phyloP scores from a whole-genome alignment of 2,329 filamentous ascomycete species.

The Trichoderma afroharzianum region DNA sequence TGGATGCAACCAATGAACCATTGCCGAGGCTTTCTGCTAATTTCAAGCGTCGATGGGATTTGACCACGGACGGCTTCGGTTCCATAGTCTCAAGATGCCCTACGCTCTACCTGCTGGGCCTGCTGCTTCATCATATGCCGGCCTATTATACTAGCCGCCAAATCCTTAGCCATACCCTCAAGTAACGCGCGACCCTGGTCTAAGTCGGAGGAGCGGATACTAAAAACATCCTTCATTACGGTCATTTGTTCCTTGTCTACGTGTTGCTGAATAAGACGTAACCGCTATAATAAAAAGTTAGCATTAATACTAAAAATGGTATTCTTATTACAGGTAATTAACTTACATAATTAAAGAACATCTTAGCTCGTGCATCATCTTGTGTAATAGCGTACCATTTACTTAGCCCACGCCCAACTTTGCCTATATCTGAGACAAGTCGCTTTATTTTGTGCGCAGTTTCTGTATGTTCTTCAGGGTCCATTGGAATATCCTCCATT shows the following conservation, averaged over 20 bases:
- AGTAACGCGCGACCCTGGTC: slow-evolving; percentile 47
- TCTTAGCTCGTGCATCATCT: slow-evolving; percentile 48
- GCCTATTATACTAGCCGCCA: slow-evolving; percentile 12
- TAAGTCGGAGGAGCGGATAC: slow-evolving; percentile 49
- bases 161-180: slow-evolving; percentile 50
- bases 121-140: too few species aligned
- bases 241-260: slow-evolving; percentile 45
- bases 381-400: slow-evolving; percentile 47
- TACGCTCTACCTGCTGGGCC: too few species aligned
- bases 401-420: slow-evolving; percentile 43
- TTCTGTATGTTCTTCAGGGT: slow-evolving; percentile 42
- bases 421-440: slow-evolving; percentile 41
- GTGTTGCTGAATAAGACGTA: slow-evolving; percentile 53
- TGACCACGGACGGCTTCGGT: too few species aligned
- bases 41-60: too few species aligned
- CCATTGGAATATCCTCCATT: slow-evolving; percentile 45
- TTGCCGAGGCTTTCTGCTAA: too few species aligned
- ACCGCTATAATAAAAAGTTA: slow-evolving; percentile 43
- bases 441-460: slow-evolving; percentile 41
- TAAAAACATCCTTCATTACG: slow-evolving; percentile 46
- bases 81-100: too few species aligned
- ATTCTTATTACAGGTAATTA: too few species aligned
- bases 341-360: slow-evolving; percentile 53
- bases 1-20: too few species aligned
- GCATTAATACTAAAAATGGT: slow-evolving; percentile 15